Conservation (phyloP, 768 basidiomycete species). For the Boletales sp. region DNA sequence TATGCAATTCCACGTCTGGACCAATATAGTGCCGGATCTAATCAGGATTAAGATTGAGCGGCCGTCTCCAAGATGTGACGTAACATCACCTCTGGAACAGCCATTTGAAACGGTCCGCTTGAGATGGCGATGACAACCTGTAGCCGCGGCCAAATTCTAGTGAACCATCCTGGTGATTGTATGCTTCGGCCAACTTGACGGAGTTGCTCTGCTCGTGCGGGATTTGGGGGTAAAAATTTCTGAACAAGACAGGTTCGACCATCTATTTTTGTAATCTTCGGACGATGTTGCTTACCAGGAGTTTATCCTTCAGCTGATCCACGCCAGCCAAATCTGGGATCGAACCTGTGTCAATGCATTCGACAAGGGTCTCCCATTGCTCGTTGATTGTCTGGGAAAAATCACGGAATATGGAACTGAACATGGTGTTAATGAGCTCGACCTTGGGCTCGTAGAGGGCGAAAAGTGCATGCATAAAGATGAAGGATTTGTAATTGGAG, state of each 20-base stretch:
- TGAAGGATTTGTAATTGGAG: slow-evolving; percentile 19
- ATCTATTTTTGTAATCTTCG: neutral
- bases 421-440: slow-evolving; percentile 21
- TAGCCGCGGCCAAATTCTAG: slow-evolving; percentile 18
- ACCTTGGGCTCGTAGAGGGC: slow-evolving; percentile 20
- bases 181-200: slow-evolving; percentile 5
- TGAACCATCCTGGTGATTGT: slow-evolving; percentile 16
- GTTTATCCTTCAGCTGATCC: slow-evolving; percentile 12
- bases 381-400: slow-evolving; percentile 18
- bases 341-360: slow-evolving; percentile 13
- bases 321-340: slow-evolving; percentile 14
- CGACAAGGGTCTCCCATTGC: slow-evolving; percentile 19
- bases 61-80: neutral
- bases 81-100: slow-evolving; percentile 17
- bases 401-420: slow-evolving; percentile 19
- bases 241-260: neutral
- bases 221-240: slow-evolving; percentile 15
- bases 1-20: slow-evolving; percentile 16
- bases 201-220: slow-evolving; percentile 15
- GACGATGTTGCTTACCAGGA: neutral
- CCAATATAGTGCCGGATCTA: slow-evolving; percentile 20
- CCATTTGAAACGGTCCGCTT: slow-evolving; percentile 20
- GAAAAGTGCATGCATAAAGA: slow-evolving; percentile 22
- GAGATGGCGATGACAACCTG: slow-evolving; percentile 16
- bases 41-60: neutral